Conservation (phyloP, 169 alveolate genomes). For the Cytauxzoon felis region DNA sequence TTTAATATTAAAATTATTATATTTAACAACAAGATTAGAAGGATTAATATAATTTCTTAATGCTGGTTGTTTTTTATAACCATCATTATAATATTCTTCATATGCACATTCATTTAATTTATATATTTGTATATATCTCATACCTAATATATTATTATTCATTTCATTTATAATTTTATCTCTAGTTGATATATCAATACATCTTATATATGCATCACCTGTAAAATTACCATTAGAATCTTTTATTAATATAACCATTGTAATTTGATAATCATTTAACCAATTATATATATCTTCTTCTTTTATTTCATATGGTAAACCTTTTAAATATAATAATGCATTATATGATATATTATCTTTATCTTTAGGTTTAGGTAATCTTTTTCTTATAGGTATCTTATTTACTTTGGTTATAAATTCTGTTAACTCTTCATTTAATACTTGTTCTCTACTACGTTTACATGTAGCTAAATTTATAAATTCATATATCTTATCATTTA, state of each 20-base stretch:
- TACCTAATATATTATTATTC: slow-evolving; percentile 37
- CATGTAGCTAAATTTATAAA: too few relatives aligned
- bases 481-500: too few relatives aligned
- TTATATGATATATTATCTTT: slow-evolving; percentile 32
- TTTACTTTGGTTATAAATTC: slow-evolving; percentile 37
- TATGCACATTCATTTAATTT: slow-evolving; percentile 57
- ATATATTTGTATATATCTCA: slow-evolving; percentile 46
- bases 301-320: slow-evolving; percentile 43
- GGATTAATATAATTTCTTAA: slow-evolving; percentile 38
- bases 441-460: too few relatives aligned
- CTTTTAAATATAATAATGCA: slow-evolving; percentile 48
- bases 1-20: background rate
- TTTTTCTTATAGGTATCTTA: slow-evolving; percentile 22
- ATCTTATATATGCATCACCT: slow-evolving; percentile 66
- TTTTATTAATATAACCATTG: slow-evolving; percentile 33
- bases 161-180: slow-evolving; percentile 47
- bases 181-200: slow-evolving; percentile 21
- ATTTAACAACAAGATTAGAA: slow-evolving; percentile 14
- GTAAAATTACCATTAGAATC: slow-evolving; percentile 57
- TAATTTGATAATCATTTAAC: slow-evolving; percentile 36
- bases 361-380: slow-evolving; percentile 42
- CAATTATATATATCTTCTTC: slow-evolving; percentile 40
- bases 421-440: background rate
- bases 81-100: slow-evolving; percentile 50
- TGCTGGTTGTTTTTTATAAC: slow-evolving; percentile 48